Base-by-base conservation (phyloP, 2,329 filamentous ascomycete species). In the Fusarium equiseti region DNA sequence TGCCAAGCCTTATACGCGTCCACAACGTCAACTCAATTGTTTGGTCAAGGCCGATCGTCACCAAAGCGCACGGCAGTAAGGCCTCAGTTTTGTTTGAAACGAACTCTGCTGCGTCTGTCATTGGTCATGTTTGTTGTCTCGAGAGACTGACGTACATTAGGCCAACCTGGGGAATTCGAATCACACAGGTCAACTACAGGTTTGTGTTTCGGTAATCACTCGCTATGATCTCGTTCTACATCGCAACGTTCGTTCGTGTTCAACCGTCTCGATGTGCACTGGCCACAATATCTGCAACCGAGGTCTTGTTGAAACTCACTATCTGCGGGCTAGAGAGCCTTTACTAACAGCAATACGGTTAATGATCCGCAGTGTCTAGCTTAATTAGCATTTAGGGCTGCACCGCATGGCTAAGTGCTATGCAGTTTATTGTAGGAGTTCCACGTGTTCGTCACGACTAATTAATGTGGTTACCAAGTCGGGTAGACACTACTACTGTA, bases 81-180 rank as follows among this genome's bases (percentile, higher is more conserved):
- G 44, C 56, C 53, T 71, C 68, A 61, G 20, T 45, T 31, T 27
- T 54, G 63, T 54, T 66, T 66, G 63, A 66, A 66, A 67, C 63
- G 35, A n/a, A 32, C 32, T 38, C 24, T 62, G 18, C 16, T 29
- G 13, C 32, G 35, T 10, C 35, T 52, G 50, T 11, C 10, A 42
- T 46, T 42, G 43, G 44, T 6, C 31, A 59, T 26, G 38, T 45
- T 38, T 51, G 7, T 18, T 24, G 20, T 38, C 32, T 20, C 27
- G 42, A 13, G 44, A 18, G 26, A 29, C n/a, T 32, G 29, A 45
- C 27, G 31, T 38, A 26, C 50, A 52, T 40, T 18, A 29, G 15
- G 22, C 22, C 22, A 44, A 44, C 12, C 20, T 26, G 50, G 20
- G 50, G 26, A n/a, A 52, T 52, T 6, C 10, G 35, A 38, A 38